Evolutionary conservation across 805 yeast genomes (phyloP).

Genomic region (Vanderwaltozyma polyspora): DNA sequence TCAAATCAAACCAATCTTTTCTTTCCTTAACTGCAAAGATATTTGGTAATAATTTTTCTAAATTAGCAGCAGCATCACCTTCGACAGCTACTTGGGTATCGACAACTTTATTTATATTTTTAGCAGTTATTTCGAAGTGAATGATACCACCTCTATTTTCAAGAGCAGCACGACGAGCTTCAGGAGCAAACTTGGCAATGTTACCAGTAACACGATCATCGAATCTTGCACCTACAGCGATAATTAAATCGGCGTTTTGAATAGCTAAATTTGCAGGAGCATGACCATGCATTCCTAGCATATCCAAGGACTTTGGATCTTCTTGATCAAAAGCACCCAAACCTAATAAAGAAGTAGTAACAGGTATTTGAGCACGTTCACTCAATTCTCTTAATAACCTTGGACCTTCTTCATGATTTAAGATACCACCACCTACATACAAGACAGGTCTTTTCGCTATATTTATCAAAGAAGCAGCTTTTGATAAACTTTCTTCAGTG

Average conservation of each 20-base stretch:
- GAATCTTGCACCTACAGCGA: slow-evolving; percentile 94
- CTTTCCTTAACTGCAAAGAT: slow-evolving; percentile 55
- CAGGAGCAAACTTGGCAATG: slow-evolving; percentile 84
- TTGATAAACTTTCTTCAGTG: slow-evolving; percentile 59
- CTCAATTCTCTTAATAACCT: slow-evolving; percentile 66
- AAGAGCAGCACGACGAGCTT: slow-evolving; percentile 76
- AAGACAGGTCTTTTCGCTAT: slow-evolving; percentile 78
- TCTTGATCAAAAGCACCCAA: slow-evolving; percentile 90
- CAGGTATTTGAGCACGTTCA: slow-evolving; percentile 87
- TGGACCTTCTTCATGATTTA: slow-evolving; percentile 75
- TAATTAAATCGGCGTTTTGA: slow-evolving; percentile 84
- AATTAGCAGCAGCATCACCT: slow-evolving; percentile 83
- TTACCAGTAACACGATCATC: slow-evolving; percentile 96
- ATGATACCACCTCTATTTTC: slow-evolving; percentile 91
- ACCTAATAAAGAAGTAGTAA: slow-evolving; percentile 89
- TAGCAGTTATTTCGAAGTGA: slow-evolving; percentile 92
- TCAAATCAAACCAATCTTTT: slow-evolving; percentile 66
- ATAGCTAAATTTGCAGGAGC: slow-evolving; percentile 92
- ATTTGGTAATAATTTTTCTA: slow-evolving; percentile 61
- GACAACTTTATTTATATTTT: slow-evolving; percentile 95
- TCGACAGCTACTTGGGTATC: slow-evolving; percentile 93
- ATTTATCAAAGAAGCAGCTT: slow-evolving; percentile 71
- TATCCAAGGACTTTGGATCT: slow-evolving; percentile 82
- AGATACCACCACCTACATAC: slow-evolving; percentile 86
- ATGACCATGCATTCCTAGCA: slow-evolving; percentile 98